Percentiles rank a stretch among this genome's conserved stretches.
Evolutionary conservation across 495 filamentous ascomycete species (phyloP).

Genomic region (Aspergillus homomorphus): DNA sequence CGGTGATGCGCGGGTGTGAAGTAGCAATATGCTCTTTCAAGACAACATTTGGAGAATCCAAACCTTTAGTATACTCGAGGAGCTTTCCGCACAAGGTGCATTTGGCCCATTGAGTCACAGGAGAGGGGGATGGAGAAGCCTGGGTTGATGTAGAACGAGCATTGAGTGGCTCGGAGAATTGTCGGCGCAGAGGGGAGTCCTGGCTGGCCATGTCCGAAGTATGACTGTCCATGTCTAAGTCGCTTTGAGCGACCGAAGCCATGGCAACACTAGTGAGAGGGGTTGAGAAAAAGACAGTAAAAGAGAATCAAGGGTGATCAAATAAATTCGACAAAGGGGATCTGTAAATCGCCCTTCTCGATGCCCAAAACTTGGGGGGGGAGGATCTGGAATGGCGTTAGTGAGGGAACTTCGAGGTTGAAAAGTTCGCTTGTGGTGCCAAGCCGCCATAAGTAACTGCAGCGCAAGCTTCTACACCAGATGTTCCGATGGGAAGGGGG

Average conservation of each 20-base stretch:
- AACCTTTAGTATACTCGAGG: constrained; percentile 27
- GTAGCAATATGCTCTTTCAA: constrained; percentile 32
- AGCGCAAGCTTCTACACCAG: constrained; percentile 26
- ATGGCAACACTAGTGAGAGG: constrained; percentile 23
- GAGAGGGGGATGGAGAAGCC: constrained; percentile 37
- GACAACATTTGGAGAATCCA: constrained; percentile 27
- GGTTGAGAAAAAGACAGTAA: constrained; percentile 7
- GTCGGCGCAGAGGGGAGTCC: constrained; percentile 43
- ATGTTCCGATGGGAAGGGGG: constrained; percentile 15
- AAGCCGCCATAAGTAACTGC: constrained; percentile 39
- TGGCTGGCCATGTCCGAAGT: constrained; percentile 42
- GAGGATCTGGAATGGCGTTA: constrained; percentile 36
- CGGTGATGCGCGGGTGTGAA: constrained; percentile 30
- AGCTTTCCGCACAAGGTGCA: constrained; percentile 41
- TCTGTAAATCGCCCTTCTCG: constrained; percentile 4
- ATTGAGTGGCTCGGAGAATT: constrained; percentile 44
- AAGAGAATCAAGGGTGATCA: constrained; percentile 7
- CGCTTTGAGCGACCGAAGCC: constrained; percentile 35
- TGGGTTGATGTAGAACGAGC: constrained; percentile 37
- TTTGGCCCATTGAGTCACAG: constrained; percentile 23
- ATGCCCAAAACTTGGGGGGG: constrained; percentile 16
- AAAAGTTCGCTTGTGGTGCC: constrained; percentile 44
- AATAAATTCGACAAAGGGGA: constrained; percentile 7
- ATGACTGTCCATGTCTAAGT: constrained; percentile 40
- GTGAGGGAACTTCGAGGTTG: constrained; percentile 16